These are phyloP conservation scores for Xylariaceae sp. DNA, from an alignment of 2,329 filamentous ascomycete genomes.

Conservation along the genomic window DNA sequence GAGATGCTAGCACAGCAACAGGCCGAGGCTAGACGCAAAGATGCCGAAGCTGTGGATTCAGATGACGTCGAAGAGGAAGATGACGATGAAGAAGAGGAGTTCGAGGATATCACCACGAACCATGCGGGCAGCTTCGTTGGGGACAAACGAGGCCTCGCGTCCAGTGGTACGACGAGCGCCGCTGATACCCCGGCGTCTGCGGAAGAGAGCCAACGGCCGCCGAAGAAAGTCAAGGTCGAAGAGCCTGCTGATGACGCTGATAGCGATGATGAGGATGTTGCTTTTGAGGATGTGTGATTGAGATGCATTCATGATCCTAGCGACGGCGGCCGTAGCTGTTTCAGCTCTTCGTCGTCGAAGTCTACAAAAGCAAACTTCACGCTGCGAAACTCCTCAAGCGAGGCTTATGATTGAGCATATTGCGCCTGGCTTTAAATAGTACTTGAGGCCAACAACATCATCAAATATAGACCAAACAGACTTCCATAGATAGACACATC, in stretches of 20 bases:
- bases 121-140: conserved; percentile 19
- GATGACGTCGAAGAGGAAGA: conserved; percentile 29
- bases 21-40: conserved; percentile 48
- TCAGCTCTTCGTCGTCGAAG: too few relatives aligned
- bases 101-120: conserved; percentile 34
- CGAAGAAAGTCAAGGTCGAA: conserved; percentile 52
- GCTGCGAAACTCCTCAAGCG: too few relatives aligned
- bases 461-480: too few relatives aligned
- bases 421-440: too few relatives aligned
- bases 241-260: conserved; percentile 33
- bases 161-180: conserved; percentile 30
- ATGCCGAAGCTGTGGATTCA: conserved; percentile 43
- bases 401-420: too few relatives aligned
- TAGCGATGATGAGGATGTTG: conserved; percentile 38
- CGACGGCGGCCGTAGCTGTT: too few relatives aligned
- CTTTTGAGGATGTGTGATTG: conserved; percentile 51
- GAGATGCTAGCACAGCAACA: conserved; percentile 59
- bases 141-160: conserved; percentile 27
- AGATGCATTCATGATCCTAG: too few relatives aligned
- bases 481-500: too few relatives aligned
- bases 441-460: too few relatives aligned
- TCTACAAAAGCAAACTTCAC: too few relatives aligned
- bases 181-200: conserved; percentile 33
- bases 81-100: conserved; percentile 28
- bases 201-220: conserved; percentile 40